Conservation (phyloP, 805 yeast genomes). For the Nakazawaea holstii region DNA sequence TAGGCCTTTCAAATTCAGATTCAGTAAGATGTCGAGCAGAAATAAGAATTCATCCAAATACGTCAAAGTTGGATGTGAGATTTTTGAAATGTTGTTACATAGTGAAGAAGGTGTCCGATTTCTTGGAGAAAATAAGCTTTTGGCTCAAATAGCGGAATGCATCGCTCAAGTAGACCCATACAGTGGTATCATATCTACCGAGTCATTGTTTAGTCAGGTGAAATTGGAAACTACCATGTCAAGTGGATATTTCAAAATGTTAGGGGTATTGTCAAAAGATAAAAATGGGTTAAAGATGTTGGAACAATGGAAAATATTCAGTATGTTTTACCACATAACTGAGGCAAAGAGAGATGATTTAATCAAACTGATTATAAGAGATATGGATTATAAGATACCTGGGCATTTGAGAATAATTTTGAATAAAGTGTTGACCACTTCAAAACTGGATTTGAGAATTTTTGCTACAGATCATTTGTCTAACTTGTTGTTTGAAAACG, state of each 20-base stretch:
- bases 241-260: constrained; percentile 69
- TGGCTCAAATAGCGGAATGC: constrained; percentile 87
- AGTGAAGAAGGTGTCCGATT: constrained; percentile 63
- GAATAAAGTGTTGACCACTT: constrained; percentile 55
- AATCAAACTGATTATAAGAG: constrained; percentile 50
- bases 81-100: constrained; percentile 60
- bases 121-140: constrained; percentile 64
- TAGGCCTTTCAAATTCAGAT: constrained; percentile 86
- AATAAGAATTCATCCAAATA: constrained; percentile 50
- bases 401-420: constrained; percentile 68
- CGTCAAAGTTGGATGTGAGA: constrained; percentile 68
- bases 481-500: constrained; percentile 26
- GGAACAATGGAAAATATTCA: constrained; percentile 81
- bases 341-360: constrained; percentile 53
- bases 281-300: constrained; percentile 62
- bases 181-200: constrained; percentile 67
- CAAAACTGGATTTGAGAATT: constrained; percentile 44
- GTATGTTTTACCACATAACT: constrained; percentile 68
- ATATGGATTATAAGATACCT: constrained; percentile 53
- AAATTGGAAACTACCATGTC: constrained; percentile 62
- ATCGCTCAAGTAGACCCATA: constrained; percentile 79
- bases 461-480: constrained; percentile 54
- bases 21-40: constrained; percentile 43
- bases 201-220: constrained; percentile 63
- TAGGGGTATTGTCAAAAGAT: constrained; percentile 65